Evolutionary conservation across 371 early-diverging fungal genomes (phyloP), one percentile per base, ranked within the genome.

Genomic region (Parasitella parasitica): DNA sequence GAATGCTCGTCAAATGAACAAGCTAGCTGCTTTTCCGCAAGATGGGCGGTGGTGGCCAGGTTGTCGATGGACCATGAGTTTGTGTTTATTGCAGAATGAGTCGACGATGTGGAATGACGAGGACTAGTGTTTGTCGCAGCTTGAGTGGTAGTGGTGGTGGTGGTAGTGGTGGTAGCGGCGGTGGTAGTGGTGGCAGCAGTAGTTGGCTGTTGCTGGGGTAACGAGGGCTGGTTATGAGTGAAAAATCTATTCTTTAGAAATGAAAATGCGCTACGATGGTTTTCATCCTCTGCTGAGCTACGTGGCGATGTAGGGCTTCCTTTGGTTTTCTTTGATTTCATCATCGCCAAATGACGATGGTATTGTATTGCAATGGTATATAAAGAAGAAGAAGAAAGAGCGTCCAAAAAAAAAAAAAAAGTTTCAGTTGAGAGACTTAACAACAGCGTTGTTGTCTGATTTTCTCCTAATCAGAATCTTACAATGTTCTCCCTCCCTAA

Each of bases 211-310:
- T 64, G 36, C n/a, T 57, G 54, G 51, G 24, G 48, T 34, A 55
- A 68, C 22, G 43, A 43, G 9, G 43, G 22, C 12, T 18, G 20
- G 22, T 43, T 43, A 20, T 43, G 43, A 9, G 43, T 20, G 22
- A 43, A 68, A 30, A 68, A 57, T 12, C 64, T 56, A 59, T 68
- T 59, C 28, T 68, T 68, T 59, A 68, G 16, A 24, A 68, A 68
- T 12, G 64, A 59, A 52, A 68, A 64, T 13, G 69, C 60, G 48
- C 63, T 63, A 11, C 57, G 49, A 9, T 46, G 50, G 35, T 30
- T 20, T n/a, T 35, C n/a, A 39, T 54, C 49, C n/a, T 61, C 62
- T 15, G 48, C 38, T 11, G 63, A 56, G 50, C 51, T 22, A 15
- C 61, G 53, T 43, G 61, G 46, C 7, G 41, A 56, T 18, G 38